These are phyloP conservation scores for Arabidopsis suecica DNA, from an alignment of 345 rosid species.

Conservation along the genomic window DNA sequence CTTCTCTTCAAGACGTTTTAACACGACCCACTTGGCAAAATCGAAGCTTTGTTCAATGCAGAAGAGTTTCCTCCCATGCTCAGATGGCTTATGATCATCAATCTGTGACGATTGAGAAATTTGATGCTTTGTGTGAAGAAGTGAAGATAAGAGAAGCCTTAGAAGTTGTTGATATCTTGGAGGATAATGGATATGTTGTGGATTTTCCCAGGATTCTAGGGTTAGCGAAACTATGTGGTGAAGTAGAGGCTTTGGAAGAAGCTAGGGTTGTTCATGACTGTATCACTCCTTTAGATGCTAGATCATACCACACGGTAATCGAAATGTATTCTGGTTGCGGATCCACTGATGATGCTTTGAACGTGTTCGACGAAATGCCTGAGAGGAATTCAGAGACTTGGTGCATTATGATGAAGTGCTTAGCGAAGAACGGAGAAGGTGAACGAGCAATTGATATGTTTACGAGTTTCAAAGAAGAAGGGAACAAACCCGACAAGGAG, in stretches of 20 bases:
- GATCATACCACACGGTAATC: slow-evolving; percentile 51
- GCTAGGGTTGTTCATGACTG: slow-evolving; percentile 61
- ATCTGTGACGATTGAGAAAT: slow-evolving; percentile 17
- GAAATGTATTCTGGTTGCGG: slow-evolving; percentile 71
- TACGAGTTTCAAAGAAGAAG: slow-evolving; percentile 60
- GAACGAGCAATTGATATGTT: slow-evolving; percentile 80
- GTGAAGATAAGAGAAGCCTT: slow-evolving; percentile 62
- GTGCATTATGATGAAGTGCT: slow-evolving; percentile 67
- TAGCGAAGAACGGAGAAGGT: slow-evolving; percentile 67
- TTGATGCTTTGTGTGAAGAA: slow-evolving; percentile 46
- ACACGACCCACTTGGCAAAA: neutral
- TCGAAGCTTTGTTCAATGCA: slow-evolving; percentile 4
- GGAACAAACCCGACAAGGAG: slow-evolving; percentile 62
- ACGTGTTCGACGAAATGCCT: slow-evolving; percentile 59
- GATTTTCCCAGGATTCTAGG: slow-evolving; percentile 52
- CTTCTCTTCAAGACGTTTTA: neutral
- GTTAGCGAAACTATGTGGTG: slow-evolving; percentile 63
- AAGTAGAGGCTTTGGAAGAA: slow-evolving; percentile 59
- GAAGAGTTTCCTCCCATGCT: slow-evolving; percentile 15
- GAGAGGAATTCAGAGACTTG: slow-evolving; percentile 63
- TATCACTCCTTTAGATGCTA: slow-evolving; percentile 47
- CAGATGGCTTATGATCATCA: neutral
- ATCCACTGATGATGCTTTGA: slow-evolving; percentile 53
- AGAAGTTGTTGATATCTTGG: slow-evolving; percentile 53
- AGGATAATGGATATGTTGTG: slow-evolving; percentile 45